Evolutionary conservation across 192 early-diverging fungal species (phyloP).

Genomic region (Coemansia sp.): DNA sequence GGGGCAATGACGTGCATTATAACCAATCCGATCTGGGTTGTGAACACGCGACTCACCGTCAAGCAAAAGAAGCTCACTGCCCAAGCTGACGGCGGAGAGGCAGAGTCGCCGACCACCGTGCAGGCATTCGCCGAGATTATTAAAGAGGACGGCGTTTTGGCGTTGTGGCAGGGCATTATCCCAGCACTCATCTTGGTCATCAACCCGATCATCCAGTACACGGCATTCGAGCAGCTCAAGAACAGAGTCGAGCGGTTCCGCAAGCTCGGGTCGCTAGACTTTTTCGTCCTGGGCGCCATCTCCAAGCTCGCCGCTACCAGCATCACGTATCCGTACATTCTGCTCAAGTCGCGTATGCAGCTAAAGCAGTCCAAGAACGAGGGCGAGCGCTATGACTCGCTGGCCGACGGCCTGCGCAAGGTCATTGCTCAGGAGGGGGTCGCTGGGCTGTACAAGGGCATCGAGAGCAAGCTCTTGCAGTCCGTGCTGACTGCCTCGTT

Average conservation of each 20-base stretch:
- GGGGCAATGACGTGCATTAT: slow-evolving; percentile 77
- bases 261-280: slow-evolving; percentile 81
- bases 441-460: slow-evolving; percentile 86
- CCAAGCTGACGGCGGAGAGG: slow-evolving; percentile 58
- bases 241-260: slow-evolving; percentile 62
- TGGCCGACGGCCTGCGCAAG: slow-evolving; percentile 89
- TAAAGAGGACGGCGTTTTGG: slow-evolving; percentile 83
- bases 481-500: slow-evolving; percentile 94
- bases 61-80: slow-evolving; percentile 67
- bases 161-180: slow-evolving; percentile 90
- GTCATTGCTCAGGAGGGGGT: slow-evolving; percentile 91
- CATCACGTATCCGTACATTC: slow-evolving; percentile 99
- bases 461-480: slow-evolving; percentile 96
- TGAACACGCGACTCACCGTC: slow-evolving; percentile 92
- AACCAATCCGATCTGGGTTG: slow-evolving; percentile 99
- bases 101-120: slow-evolving; percentile 53
- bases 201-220: slow-evolving; percentile 99
- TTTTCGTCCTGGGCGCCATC: slow-evolving; percentile 95
- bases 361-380: slow-evolving; percentile 83
- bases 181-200: slow-evolving; percentile 98
- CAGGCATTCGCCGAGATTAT: slow-evolving; percentile 75
- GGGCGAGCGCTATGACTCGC: slow-evolving; percentile 74
- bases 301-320: slow-evolving; percentile 93
- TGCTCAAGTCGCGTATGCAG: slow-evolving; percentile 99
- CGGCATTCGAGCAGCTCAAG: slow-evolving; percentile 96